phyloP scores from a whole-genome alignment of 2,329 filamentous ascomycete species.

The Drechslerella coelobrocha region DNA sequence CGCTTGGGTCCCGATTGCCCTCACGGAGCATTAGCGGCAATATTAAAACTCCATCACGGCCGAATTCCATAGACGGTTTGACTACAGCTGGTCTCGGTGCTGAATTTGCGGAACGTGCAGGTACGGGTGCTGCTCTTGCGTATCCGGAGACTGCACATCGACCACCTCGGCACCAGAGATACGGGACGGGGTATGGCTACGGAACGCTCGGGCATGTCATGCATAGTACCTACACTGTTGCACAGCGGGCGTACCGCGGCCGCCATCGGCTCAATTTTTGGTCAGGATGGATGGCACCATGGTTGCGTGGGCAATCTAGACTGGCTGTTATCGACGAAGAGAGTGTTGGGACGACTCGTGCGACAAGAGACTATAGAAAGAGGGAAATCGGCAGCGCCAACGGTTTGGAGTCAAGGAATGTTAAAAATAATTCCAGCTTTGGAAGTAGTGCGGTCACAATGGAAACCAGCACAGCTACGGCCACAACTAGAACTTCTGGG shows the following conservation, averaged over 20 bases:
- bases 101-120: conserved; percentile 30
- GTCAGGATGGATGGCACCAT: conserved; percentile 30
- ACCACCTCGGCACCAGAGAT: neutral
- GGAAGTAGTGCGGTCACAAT: neutral
- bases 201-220: conserved; percentile 35
- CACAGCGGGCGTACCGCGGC: conserved; percentile 32
- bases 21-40: conserved; percentile 5
- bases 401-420: too few relatives aligned
- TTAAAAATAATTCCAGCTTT: too few relatives aligned
- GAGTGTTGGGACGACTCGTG: conserved; percentile 30
- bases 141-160: conserved; percentile 29
- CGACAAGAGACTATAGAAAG: neutral
- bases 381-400: too few relatives aligned
- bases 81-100: neutral
- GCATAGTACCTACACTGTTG: conserved; percentile 40
- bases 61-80: neutral
- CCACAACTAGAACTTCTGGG: conserved; percentile 12
- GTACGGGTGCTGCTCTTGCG: conserved; percentile 18
- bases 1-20: too few relatives aligned
- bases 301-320: conserved; percentile 6
- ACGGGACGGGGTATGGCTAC: neutral
- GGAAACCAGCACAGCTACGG: neutral
- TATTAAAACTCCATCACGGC: neutral
- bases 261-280: conserved; percentile 36
- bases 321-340: conserved; percentile 40